A percentile compares a stretch with the other conserved stretches of the same genome.
Evolutionary conservation across 139 green algal genomes (phyloP).

Genomic region (Tetraselmis chui): DNA sequence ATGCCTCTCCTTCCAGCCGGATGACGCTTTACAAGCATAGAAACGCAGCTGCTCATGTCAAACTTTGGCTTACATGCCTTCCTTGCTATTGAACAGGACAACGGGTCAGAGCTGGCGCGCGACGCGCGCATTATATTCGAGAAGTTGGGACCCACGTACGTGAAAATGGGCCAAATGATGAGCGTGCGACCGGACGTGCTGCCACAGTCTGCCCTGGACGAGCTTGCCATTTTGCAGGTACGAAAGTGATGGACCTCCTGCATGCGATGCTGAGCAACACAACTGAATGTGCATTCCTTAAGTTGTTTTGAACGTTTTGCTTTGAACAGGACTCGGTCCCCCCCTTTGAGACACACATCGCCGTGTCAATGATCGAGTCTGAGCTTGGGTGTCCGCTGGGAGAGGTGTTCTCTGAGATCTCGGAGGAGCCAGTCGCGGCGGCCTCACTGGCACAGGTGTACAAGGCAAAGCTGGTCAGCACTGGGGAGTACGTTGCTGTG

Average conservation of each 20-base stretch:
- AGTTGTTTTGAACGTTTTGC: too few relatives aligned
- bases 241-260: slow-evolving; percentile 8
- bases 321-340: slow-evolving; percentile 30
- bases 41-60: too few relatives aligned
- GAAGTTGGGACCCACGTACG: slow-evolving; percentile 42
- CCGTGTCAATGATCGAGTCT: slow-evolving; percentile 32
- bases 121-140: slow-evolving; percentile 38
- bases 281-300: too few relatives aligned
- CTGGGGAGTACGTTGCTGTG: slow-evolving; percentile 79
- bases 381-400: slow-evolving; percentile 70
- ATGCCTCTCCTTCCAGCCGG: too few relatives aligned
- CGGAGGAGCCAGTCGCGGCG: slow-evolving; percentile 68
- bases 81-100: slow-evolving; percentile 8
- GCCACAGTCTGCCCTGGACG: slow-evolving; percentile 61
- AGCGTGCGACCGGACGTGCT: slow-evolving; percentile 81
- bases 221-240: slow-evolving; percentile 67
- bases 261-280: neutral
- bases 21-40: too few relatives aligned
- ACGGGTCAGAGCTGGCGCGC: slow-evolving; percentile 17
- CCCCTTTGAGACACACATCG: slow-evolving; percentile 32
- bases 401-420: slow-evolving; percentile 77
- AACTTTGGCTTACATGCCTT: neutral
- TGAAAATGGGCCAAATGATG: slow-evolving; percentile 52
- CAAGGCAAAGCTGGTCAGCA: slow-evolving; percentile 23
- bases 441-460: slow-evolving; percentile 83